Evolutionary conservation across 495 filamentous ascomycete species (phyloP).

Genomic region (Chaetomium cochliodes): DNA sequence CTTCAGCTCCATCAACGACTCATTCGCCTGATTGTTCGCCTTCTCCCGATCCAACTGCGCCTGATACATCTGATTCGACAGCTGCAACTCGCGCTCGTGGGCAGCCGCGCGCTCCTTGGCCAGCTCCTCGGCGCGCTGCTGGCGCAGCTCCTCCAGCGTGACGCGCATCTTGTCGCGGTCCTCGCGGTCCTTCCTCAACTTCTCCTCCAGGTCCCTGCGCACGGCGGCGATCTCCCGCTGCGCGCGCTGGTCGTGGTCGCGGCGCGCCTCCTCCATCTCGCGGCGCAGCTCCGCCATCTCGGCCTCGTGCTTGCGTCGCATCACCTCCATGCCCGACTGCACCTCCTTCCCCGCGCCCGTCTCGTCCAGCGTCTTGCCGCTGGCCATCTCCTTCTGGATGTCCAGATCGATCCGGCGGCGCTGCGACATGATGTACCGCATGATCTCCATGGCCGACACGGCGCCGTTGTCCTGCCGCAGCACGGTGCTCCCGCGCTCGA

Average conservation of each 20-base stretch:
- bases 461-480: slow-evolving; percentile 22
- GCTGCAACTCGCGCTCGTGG: neutral
- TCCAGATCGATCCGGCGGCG: neutral
- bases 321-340: neutral
- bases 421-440: neutral
- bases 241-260: neutral
- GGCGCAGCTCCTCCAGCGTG: neutral
- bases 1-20: too few relatives aligned
- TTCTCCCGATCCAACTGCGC: too few relatives aligned
- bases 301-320: slow-evolving; percentile 1
- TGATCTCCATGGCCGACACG: neutral
- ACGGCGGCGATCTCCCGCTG: too few relatives aligned
- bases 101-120: neutral
- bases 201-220: too few relatives aligned
- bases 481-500: slow-evolving; percentile 27
- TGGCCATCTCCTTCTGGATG: slow-evolving; percentile 10
- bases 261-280: slow-evolving; percentile 1
- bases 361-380: too few relatives aligned
- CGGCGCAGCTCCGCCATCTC: neutral
- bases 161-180: slow-evolving; percentile 1
- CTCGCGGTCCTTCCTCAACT: too few relatives aligned
- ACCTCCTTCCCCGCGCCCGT: neutral
- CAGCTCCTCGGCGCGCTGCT: slow-evolving; percentile 2
- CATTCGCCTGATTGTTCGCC: too few relatives aligned
- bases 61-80: too few relatives aligned